phyloP scores from a whole-genome alignment of 2,329 filamentous ascomycete species.

The Chaetoscypha palmicola region DNA sequence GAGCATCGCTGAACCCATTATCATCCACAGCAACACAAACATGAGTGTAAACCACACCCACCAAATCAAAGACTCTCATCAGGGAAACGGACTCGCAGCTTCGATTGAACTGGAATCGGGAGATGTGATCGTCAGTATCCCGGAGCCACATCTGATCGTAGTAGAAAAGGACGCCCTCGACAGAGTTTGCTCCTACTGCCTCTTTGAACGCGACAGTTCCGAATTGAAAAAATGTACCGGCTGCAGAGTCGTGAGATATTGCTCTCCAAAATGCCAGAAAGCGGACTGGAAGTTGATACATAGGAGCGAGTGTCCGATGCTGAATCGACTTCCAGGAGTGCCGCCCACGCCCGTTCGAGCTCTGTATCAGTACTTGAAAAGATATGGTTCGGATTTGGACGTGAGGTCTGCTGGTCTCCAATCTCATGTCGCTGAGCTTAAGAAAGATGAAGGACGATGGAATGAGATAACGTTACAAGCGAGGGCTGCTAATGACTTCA shows the following conservation, averaged over 20 bases:
- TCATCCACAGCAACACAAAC: background rate
- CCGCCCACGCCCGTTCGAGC: conserved; percentile 49
- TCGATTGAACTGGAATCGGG: conserved; percentile 12
- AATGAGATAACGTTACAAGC: conserved; percentile 42
- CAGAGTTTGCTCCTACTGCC: conserved; percentile 25
- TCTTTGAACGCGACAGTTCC: conserved; percentile 11
- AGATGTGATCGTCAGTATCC: conserved; percentile 20
- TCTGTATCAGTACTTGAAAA: conserved; percentile 44
- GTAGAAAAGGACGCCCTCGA: conserved; percentile 26
- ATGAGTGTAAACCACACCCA: conserved; percentile 14
- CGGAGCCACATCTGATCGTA: conserved; percentile 22
- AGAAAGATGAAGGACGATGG: conserved; percentile 31
- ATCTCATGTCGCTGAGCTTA: conserved; percentile 39
- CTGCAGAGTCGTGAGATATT: conserved; percentile 50
- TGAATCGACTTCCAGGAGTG: conserved; percentile 36
- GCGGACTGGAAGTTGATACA: conserved; percentile 47
- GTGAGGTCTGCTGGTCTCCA: conserved; percentile 35
- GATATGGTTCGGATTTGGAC: conserved; percentile 27
- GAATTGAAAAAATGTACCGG: conserved; percentile 38
- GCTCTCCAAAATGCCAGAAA: conserved; percentile 45
- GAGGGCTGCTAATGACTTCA: conserved; percentile 43
- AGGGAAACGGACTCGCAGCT: conserved; percentile 23
- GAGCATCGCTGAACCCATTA: no score
- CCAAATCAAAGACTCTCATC: conserved; percentile 4
- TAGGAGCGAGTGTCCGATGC: conserved; percentile 45